Percentiles rank a stretch among this genome's conserved stretches.
Conservation (phyloP, 108 stramenopile species). For the Chaetoceros tenuissimus region DNA sequence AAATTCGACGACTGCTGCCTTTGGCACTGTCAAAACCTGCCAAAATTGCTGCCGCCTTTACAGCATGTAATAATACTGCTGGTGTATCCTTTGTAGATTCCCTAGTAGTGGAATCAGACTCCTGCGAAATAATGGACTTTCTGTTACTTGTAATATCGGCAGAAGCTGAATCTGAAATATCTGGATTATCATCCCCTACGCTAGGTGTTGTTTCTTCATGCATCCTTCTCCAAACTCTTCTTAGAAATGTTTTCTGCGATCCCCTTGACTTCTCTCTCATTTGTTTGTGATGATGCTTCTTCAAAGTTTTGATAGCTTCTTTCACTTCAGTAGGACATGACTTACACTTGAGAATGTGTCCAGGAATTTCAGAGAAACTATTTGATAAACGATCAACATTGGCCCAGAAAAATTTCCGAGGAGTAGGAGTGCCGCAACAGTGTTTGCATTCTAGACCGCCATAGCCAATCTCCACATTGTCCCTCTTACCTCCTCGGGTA, state of each 20-base stretch:
- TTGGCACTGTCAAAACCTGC: not conserved
- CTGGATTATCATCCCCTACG: too few species aligned
- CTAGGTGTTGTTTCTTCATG: too few species aligned
- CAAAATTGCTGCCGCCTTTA: not conserved
- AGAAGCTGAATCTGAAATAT: not conserved
- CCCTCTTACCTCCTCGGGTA: conserved; percentile 85
- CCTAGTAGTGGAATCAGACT: not conserved
- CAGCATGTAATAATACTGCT: not conserved
- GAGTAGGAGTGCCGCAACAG: conserved; percentile 40
- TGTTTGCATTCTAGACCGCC: conserved; percentile 83
- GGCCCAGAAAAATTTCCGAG: conserved; percentile 87
- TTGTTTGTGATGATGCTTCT: conserved; percentile 60
- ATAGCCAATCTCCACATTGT: conserved; percentile 72
- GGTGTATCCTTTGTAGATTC: not conserved
- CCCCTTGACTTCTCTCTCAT: conserved; percentile 74
- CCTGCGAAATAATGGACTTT: not conserved
- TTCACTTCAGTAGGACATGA: conserved; percentile 55
- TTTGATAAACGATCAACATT: conserved; percentile 81
- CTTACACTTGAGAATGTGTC: conserved; percentile 74
- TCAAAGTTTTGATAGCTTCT: conserved; percentile 60
- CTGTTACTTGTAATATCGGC: not conserved
- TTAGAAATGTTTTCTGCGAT: conserved; percentile 83
- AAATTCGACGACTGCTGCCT: conserved; percentile 30
- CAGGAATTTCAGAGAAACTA: conserved; percentile 86
- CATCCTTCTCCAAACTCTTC: conserved; percentile 80